Percentiles rank a stretch among this genome's conserved stretches.
Conservation (phyloP, 257 asterid genomes). For the Verbena officinalis region DNA sequence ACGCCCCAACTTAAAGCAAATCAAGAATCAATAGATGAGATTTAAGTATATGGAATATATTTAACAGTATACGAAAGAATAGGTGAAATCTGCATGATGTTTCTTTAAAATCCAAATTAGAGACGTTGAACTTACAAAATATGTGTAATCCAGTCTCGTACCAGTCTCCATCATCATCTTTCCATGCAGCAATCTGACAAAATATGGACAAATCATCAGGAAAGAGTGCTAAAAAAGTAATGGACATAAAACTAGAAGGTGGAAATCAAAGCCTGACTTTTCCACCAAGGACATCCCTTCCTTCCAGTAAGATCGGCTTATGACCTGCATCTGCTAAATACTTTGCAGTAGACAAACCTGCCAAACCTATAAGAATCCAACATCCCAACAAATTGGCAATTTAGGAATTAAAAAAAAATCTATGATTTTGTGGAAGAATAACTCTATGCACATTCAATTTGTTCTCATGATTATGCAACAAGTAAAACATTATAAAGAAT, state of each 20-base stretch:
- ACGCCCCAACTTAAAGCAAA: conserved; percentile 88
- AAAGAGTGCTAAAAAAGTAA: neutral
- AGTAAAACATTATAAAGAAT: neutral
- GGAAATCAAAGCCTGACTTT: conserved; percentile 52
- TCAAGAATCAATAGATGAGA: conserved; percentile 39
- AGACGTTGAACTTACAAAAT: conserved; percentile 71
- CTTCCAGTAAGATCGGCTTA: conserved; percentile 87
- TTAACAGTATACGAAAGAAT: conserved; percentile 4
- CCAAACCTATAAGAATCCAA: conserved; percentile 68
- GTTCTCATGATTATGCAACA: neutral
- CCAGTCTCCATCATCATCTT: conserved; percentile 97
- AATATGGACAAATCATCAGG: conserved; percentile 29
- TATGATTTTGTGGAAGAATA: conserved; percentile 7
- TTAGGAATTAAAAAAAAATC: neutral
- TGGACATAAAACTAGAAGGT: neutral
- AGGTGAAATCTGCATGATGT: conserved; percentile 2
- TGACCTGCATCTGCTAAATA: conserved; percentile 99
- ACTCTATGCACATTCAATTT: neutral
- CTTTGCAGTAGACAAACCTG: conserved; percentile 93
- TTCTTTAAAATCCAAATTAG: conserved; percentile 1
- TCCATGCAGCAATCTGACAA: conserved; percentile 91
- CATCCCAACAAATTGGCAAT: conserved; percentile 3
- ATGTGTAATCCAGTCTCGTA: conserved; percentile 96
- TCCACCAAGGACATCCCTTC: conserved; percentile 96
- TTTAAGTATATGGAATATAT: neutral